Evolutionary conservation across 2,329 filamentous ascomycete species (phyloP), one percentile per base, ranked within the genome.

Genomic region (Nigrospora sphaerica): DNA sequence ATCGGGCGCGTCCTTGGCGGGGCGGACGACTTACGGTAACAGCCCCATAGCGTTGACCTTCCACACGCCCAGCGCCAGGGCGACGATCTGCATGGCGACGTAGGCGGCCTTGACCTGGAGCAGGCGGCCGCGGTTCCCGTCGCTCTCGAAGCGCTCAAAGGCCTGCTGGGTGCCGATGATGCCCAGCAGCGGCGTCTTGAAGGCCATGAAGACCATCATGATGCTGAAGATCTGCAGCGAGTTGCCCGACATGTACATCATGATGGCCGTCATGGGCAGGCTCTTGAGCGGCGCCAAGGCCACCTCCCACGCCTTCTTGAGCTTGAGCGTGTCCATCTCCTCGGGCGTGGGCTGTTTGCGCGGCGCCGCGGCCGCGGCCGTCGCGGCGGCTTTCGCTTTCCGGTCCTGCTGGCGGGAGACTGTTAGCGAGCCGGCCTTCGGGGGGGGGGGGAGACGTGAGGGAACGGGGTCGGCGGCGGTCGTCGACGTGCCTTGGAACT

Each of bases 241-340:
- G 72, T 97, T 98, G 60, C 93, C 93, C 32, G 92, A 95, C 93
- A 98, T 98, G 78, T 98, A 98, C 90, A 97, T 97, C 84, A 96
- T 96, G 65, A 98, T 92, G 52, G 85, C 91, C 47, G 95, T 97
- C 93, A 98, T 98, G 48, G 93, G 93, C 40, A 98, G 76, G 63
- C 86, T 84, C 73, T 98, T 98, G 52, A 93, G 85, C 1, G 93
- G 93, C 2, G 86, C 92, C 41, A 98, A 81, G 37, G 93, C 92
- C 39, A 98, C 80, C 68, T 98, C 93, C 93, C 93, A 98, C 0
- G 93, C 93, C 68, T 98, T 98, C 71, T 98, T 98, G 58, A 98
- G 74, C 75, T 97, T 97, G 52, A 98, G 75, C 18, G 86, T 90
- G 65, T 97, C 92, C 77, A 91, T 96, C 69, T 97, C 91, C 59